phyloP scores from a whole-genome alignment of 192 early-diverging fungal species.

The Chytriomyces sp. region DNA sequence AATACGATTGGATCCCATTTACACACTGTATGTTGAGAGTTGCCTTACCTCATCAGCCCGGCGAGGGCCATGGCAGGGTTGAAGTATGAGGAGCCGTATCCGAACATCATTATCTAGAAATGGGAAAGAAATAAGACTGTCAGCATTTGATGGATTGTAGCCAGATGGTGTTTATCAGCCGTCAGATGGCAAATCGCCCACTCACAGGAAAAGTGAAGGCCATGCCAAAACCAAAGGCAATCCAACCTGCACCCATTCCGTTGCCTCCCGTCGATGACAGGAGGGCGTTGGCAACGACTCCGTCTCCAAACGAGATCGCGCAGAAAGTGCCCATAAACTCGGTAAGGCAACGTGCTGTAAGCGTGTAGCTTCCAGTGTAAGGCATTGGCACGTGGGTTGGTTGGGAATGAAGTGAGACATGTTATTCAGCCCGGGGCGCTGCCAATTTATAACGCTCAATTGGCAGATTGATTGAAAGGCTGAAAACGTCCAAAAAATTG shows the following conservation, averaged over 20 bases:
- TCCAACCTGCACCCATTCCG: constrained; percentile 30
- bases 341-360: constrained; percentile 25
- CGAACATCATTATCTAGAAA: constrained; percentile 40
- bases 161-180: too few species aligned
- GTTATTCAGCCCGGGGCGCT: too few species aligned
- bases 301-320: constrained; percentile 18
- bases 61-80: constrained; percentile 33
- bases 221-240: constrained; percentile 34
- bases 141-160: too few species aligned
- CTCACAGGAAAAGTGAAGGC: constrained; percentile 27
- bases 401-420: too few species aligned
- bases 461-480: too few species aligned
- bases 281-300: constrained; percentile 36
- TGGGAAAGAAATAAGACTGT: too few species aligned
- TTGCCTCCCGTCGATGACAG: constrained; percentile 36
- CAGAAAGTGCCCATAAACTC: constrained; percentile 32
- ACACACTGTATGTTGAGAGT: too few species aligned
- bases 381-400: too few species aligned
- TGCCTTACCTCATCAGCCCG: constrained; percentile 25
- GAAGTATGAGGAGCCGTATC: constrained; percentile 30
- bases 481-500: too few species aligned
- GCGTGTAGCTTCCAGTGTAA: constrained; percentile 26
- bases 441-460: too few species aligned
- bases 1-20: too few species aligned
- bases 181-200: too few species aligned